Evolutionary conservation across 2,329 filamentous ascomycete genomes (phyloP), one percentile per base, ranked within the genome.

Genomic region (Diaporthe ilicicola): DNA sequence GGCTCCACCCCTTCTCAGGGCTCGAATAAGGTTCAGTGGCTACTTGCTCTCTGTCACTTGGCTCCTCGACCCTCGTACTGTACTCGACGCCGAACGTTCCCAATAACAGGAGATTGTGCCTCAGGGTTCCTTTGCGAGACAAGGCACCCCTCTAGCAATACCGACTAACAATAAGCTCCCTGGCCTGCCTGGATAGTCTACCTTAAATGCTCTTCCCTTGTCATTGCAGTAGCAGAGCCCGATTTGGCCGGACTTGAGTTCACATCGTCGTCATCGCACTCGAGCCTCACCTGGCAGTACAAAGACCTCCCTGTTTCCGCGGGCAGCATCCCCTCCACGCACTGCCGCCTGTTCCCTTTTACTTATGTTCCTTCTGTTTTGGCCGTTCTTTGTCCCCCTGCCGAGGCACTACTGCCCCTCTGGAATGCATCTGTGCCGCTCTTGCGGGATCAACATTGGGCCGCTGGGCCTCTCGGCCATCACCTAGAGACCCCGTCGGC

Each of bases 1-100:
- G 42, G 53, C 44, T 50, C 66, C 66, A 68, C 66, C 46, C 65
- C 55, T 68, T 59, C 55, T 44, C 44, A 59, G 46, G 66, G 32
- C 59, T 37, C 59, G 59, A 64, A 22, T 64, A 64, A 64, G 59
- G 59, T 64, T 64, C 59, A 37, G 44, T 37, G 37, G 13, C 37
- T 39, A 8, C 37, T 15, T 39, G 13, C 37, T 39, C 37, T 39
- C 59, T 37, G 27, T 50, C 44, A 64, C 59, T 64, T 27, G 59
- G 46, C 59, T 62, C 59, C 42, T 13, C 59, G 42, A 48, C 59
- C 46, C 59, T 62, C 27, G 56, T 27, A 5, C 39, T 46, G 56
- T 27, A 5, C 39, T 46, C 42, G 27, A 15, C 42, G 24, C 32
- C 56, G 56, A 29, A 37, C 39, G 39, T 32, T 32, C 54, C 54